These are phyloP conservation scores for Paecilomyces sp. DNA, from an alignment of 2,329 filamentous ascomycete species.

Conservation along the genomic window DNA sequence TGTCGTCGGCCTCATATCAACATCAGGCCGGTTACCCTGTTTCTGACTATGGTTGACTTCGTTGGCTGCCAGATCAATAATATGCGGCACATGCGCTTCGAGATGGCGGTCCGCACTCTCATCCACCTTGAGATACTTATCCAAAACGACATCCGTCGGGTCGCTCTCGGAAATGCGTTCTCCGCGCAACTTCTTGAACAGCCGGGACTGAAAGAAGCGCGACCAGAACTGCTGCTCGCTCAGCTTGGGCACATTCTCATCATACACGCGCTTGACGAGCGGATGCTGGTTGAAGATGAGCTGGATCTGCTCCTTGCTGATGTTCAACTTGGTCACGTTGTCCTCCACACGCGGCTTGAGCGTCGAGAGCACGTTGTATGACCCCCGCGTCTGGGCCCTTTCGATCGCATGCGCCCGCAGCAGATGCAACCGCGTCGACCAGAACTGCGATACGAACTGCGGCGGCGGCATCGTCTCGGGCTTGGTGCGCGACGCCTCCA, in stretches of 20 bases:
- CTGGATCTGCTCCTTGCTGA: constrained; percentile 86
- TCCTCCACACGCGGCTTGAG: constrained; percentile 75
- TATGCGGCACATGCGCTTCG: constrained; percentile 67
- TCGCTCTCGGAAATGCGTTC: constrained; percentile 78
- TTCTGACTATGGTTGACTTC: constrained; percentile 88
- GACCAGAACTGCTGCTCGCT: constrained; percentile 83
- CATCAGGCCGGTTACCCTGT: constrained; percentile 78
- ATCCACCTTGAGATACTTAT: constrained; percentile 73
- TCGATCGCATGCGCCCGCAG: constrained; percentile 88
- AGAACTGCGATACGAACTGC: constrained; percentile 88
- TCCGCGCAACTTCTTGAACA: constrained; percentile 87
- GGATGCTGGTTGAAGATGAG: constrained; percentile 92
- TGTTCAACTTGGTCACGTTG: constrained; percentile 68
- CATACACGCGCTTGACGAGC: constrained; percentile 80
- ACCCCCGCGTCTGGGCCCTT: constrained; percentile 73
- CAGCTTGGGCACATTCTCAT: constrained; percentile 81
- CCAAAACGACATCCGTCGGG: constrained; percentile 68
- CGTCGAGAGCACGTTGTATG: constrained; percentile 88
- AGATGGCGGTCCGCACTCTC: constrained; percentile 47
- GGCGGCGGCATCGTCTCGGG: constrained; percentile 73
- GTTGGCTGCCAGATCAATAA: constrained; percentile 88
- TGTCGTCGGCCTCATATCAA: constrained; percentile 75
- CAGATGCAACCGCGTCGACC: constrained; percentile 79
- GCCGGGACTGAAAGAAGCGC: constrained; percentile 81
- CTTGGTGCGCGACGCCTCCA: constrained; percentile 75